Evolutionary conservation across 108 stramenopile species (phyloP).

Genomic region (Nitzschia sp.): DNA sequence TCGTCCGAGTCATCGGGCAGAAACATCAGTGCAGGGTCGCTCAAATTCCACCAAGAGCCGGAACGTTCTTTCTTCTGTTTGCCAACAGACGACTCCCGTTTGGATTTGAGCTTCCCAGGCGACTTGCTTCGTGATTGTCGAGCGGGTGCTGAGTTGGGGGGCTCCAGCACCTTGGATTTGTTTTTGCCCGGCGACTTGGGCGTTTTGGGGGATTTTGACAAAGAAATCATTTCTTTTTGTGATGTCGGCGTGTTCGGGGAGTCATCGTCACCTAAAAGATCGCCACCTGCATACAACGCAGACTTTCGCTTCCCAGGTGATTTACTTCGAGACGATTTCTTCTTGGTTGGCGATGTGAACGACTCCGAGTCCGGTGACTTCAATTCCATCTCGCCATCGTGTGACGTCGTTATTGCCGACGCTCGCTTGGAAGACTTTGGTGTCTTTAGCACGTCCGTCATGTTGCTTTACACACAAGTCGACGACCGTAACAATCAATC

Average conservation of each 20-base stretch:
- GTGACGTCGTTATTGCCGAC: neutral
- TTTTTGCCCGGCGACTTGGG: slow-evolving; percentile 1
- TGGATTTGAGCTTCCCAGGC: slow-evolving; percentile 3
- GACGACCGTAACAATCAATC: too few species aligned
- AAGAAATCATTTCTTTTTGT: neutral
- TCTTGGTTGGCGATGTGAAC: neutral
- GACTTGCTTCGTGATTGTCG: neutral
- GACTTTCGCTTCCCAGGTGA: neutral
- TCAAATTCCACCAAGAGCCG: slow-evolving; percentile 9
- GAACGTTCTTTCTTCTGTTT: neutral
- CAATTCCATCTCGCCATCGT: slow-evolving; percentile 1
- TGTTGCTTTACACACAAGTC: too few species aligned
- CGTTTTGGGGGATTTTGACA: slow-evolving; percentile 2
- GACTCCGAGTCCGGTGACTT: neutral
- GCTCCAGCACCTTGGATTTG: neutral
- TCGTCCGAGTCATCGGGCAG: slow-evolving; percentile 6
- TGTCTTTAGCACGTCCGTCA: neutral
- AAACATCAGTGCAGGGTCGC: slow-evolving; percentile 2
- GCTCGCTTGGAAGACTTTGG: neutral
- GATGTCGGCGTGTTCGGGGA: neutral
- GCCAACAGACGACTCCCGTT: neutral
- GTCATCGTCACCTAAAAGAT: neutral
- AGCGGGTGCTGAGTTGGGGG: neutral
- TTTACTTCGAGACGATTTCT: too few species aligned
- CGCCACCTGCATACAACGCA: neutral